Percentiles rank a stretch among this genome's conserved stretches.
Conservation (phyloP, 345 rosid genomes). For the Cardiospermum halicacabum region DNA sequence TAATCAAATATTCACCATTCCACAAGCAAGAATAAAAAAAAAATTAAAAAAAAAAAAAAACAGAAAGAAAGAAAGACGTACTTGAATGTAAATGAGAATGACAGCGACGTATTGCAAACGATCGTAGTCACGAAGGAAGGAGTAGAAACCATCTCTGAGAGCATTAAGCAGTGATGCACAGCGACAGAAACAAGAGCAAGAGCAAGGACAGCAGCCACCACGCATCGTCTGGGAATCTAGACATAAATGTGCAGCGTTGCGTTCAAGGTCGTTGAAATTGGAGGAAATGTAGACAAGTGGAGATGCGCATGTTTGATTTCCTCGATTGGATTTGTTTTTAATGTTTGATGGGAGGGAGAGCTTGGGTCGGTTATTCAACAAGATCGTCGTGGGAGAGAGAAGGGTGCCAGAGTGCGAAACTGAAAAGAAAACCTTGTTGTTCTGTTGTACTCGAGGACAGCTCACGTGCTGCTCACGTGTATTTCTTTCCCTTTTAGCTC, state of each 20-base stretch:
- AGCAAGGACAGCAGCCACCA: constrained; percentile 20
- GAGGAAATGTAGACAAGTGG: neutral
- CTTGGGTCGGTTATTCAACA: neutral
- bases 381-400: neutral
- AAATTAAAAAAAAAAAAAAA: too few species aligned
- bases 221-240: constrained; percentile 24
- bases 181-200: neutral
- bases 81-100: constrained; percentile 79
- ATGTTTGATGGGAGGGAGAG: neutral
- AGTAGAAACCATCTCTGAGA: constrained; percentile 43
- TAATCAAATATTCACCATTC: neutral
- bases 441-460: too few species aligned
- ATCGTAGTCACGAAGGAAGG: constrained; percentile 67
- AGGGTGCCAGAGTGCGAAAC: neutral
- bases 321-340: too few species aligned
- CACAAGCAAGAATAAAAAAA: neutral
- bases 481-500: too few species aligned
- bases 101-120: constrained; percentile 65
- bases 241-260: neutral
- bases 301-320: neutral
- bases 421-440: neutral
- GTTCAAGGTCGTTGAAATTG: neutral
- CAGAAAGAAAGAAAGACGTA: constrained; percentile 12
- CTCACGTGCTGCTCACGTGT: too few species aligned
- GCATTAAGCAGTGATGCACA: constrained; percentile 12